phyloP scores from a whole-genome alignment of 2,329 filamentous ascomycete species.

The Metarhizium sp. region DNA sequence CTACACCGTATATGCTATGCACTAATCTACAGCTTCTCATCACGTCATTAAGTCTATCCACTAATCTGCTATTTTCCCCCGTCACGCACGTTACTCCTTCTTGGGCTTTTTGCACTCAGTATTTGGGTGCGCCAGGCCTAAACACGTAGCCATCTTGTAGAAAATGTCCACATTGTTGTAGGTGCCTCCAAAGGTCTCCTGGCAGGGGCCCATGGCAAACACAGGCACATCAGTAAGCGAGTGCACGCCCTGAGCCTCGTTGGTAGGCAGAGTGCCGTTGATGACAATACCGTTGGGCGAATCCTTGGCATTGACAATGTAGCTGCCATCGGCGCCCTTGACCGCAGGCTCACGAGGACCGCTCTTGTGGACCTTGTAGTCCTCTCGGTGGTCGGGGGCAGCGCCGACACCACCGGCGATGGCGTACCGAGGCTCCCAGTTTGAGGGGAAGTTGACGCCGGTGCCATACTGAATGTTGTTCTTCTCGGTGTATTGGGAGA shows the following conservation, averaged over 20 bases:
- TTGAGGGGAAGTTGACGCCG: slow-evolving; percentile 66
- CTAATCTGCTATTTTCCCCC: neutral
- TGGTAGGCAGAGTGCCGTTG: slow-evolving; percentile 63
- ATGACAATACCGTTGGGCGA: slow-evolving; percentile 57
- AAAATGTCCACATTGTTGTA: slow-evolving; percentile 67
- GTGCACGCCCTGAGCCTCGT: slow-evolving; percentile 60
- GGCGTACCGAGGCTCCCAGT: slow-evolving; percentile 79
- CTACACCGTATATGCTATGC: neutral
- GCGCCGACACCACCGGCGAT: slow-evolving; percentile 65
- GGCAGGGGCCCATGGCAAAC: slow-evolving; percentile 70
- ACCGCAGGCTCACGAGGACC: slow-evolving; percentile 54
- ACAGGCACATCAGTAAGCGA: slow-evolving; percentile 71
- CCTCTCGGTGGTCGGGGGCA: slow-evolving; percentile 66
- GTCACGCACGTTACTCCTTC: slow-evolving; percentile 1
- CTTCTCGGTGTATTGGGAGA: slow-evolving; percentile 62
- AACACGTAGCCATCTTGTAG: slow-evolving; percentile 61
- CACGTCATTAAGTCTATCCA: slow-evolving; percentile 7
- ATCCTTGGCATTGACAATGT: slow-evolving; percentile 56
- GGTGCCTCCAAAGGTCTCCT: slow-evolving; percentile 64
- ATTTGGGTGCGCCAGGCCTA: slow-evolving; percentile 39
- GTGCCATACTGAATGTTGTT: slow-evolving; percentile 59
- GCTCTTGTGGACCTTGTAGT: slow-evolving; percentile 61
- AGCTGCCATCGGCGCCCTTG: slow-evolving; percentile 46
- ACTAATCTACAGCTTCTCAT: slow-evolving; percentile 2
- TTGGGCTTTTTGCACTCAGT: slow-evolving; percentile 11